phyloP scores from a whole-genome alignment of 2,329 filamentous ascomycete genomes.

The Calonectria naviculata region DNA sequence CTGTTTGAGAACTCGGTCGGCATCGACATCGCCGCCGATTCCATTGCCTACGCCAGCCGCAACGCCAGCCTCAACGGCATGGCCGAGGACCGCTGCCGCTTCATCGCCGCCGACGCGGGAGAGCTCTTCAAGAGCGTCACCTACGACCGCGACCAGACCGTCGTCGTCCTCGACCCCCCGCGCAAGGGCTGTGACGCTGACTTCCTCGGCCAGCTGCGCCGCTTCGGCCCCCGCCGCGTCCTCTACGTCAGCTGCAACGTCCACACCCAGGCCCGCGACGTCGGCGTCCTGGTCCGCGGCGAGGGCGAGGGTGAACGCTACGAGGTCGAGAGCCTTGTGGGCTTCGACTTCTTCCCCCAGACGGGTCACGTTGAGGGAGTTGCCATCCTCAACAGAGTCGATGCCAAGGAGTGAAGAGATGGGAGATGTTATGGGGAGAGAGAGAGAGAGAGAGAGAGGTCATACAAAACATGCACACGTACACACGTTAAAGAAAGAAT shows the following conservation, averaged over 20 bases:
- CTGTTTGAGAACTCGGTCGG: conserved; percentile 88
- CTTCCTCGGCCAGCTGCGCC: conserved; percentile 84
- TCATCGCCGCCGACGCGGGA: conserved; percentile 89
- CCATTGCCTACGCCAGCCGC: conserved; percentile 80
- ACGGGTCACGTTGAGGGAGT: conserved; percentile 78
- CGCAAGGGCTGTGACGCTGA: conserved; percentile 91
- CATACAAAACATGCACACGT: not conserved
- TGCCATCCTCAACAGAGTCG: conserved; percentile 70
- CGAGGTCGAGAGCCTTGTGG: conserved; percentile 88
- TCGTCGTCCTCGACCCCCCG: conserved; percentile 96
- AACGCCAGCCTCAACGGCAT: conserved; percentile 86
- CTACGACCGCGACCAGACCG: conserved; percentile 83
- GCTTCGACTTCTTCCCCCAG: conserved; percentile 98
- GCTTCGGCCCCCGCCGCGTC: conserved; percentile 81
- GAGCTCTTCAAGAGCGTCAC: conserved; percentile 81
- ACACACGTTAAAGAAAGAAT: not conserved
- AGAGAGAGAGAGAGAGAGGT: not conserved
- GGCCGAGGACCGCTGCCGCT: conserved; percentile 74
- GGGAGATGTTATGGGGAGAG: not conserved
- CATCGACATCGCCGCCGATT: conserved; percentile 87
- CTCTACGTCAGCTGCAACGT: conserved; percentile 99
- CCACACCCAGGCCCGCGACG: conserved; percentile 94
- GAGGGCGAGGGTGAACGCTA: conserved; percentile 67
- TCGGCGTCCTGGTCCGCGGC: conserved; percentile 87
- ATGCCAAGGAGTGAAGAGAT: conserved; percentile 28